These are phyloP conservation scores for Limnanthes douglasii DNA, from an alignment of 345 rosid species.

Conservation along the genomic window DNA sequence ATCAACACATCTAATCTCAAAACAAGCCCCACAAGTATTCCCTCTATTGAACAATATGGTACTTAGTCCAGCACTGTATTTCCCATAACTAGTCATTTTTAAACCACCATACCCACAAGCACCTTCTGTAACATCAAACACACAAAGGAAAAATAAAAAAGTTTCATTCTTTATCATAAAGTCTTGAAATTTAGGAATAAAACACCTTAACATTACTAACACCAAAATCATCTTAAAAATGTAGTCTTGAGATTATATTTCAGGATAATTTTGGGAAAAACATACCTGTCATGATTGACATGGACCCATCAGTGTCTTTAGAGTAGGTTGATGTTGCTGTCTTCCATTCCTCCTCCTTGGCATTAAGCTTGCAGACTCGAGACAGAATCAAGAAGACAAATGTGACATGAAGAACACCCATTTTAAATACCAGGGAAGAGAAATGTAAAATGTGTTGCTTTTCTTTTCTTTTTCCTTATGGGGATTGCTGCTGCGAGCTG, in stretches of 20 bases:
- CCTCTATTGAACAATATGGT: slow-evolving; percentile 70
- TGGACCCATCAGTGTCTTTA: slow-evolving; percentile 34
- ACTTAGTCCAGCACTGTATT: slow-evolving; percentile 68
- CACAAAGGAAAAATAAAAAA: not conserved
- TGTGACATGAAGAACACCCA: slow-evolving; percentile 22
- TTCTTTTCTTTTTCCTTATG: slow-evolving; percentile 3
- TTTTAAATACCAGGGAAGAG: slow-evolving; percentile 16
- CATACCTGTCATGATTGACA: slow-evolving; percentile 48
- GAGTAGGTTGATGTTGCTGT: slow-evolving; percentile 81
- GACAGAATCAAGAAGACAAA: slow-evolving; percentile 22
- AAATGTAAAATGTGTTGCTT: slow-evolving; percentile 12
- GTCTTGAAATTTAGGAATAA: too few species aligned
- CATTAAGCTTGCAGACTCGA: slow-evolving; percentile 15
- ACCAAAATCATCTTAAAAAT: too few species aligned
- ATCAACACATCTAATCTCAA: slow-evolving; percentile 77
- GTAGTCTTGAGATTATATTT: not conserved
- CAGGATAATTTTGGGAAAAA: slow-evolving; percentile 1
- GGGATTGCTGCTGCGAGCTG: slow-evolving; percentile 11
- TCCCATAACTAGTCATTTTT: slow-evolving; percentile 50
- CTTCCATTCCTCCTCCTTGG: slow-evolving; percentile 46
- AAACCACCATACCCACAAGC: slow-evolving; percentile 94
- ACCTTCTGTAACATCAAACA: slow-evolving; percentile 40
- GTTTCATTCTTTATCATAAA: too few species aligned
- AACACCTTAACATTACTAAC: too few species aligned
- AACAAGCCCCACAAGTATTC: slow-evolving; percentile 81